Evolutionary conservation across 139 green algal genomes (phyloP).

Genomic region (Desmodesmus armatus): DNA sequence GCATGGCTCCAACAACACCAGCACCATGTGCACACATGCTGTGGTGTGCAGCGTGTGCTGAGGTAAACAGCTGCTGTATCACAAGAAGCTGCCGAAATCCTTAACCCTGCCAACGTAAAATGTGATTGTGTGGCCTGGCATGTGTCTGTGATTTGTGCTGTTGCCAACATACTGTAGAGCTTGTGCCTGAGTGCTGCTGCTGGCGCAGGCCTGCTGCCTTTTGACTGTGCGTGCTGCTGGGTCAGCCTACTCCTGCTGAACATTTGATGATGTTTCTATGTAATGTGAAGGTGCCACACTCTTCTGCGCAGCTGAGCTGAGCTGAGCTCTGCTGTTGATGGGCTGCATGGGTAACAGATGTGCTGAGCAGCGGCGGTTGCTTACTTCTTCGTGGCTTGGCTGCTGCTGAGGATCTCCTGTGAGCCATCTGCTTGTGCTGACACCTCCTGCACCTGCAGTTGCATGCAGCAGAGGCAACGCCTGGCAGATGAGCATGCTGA

Average conservation of each 20-base stretch:
- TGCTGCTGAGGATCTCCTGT: conserved; percentile 52
- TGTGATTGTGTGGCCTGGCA: background rate
- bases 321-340: background rate
- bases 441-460: conserved; percentile 55
- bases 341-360: background rate
- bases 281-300: background rate
- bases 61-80: background rate
- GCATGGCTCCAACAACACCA: background rate
- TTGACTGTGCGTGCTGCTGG: background rate
- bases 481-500: background rate
- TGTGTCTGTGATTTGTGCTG: no score
- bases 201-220: background rate
- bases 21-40: background rate
- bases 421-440: conserved; percentile 44
- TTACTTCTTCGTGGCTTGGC: conserved; percentile 63
- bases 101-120: background rate
- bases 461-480: conserved; percentile 1
- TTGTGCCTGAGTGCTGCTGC: background rate
- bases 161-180: background rate
- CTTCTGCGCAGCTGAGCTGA: background rate
- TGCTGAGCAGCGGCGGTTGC: background rate
- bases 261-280: background rate
- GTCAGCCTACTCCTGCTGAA: no score
- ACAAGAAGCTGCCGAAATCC: background rate
- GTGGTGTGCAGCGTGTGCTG: background rate